Evolutionary conservation across 768 basidiomycete species (phyloP).

Genomic region (Rhodotorula graminis): DNA sequence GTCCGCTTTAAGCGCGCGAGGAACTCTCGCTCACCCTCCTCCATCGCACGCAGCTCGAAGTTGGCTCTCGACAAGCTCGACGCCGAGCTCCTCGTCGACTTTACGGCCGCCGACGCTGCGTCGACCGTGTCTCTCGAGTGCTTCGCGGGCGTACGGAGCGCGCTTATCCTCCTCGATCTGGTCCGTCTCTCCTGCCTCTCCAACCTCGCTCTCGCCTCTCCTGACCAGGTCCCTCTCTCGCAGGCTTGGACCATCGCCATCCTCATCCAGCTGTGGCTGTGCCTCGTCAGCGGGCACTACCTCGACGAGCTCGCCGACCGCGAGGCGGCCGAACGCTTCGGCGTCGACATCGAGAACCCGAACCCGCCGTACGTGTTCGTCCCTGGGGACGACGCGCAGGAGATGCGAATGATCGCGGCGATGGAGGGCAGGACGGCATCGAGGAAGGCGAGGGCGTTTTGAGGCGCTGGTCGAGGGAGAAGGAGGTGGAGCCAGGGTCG

Average conservation of each 20-base stretch:
- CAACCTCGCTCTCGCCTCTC: neutral
- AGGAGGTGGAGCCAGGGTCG: too few relatives aligned
- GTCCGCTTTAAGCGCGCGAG: rapidly evolving
- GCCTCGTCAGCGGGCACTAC: slow-evolving; percentile 17
- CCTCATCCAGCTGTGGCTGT: slow-evolving; percentile 20
- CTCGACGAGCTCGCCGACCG: slow-evolving; percentile 21
- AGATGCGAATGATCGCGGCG: neutral
- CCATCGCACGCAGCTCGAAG: neutral
- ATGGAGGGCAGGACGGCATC: neutral
- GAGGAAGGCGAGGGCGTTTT: neutral
- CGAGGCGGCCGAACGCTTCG: slow-evolving; percentile 2
- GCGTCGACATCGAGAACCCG: slow-evolving; percentile 21
- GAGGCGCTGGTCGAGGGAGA: too few relatives aligned
- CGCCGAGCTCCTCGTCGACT: neutral
- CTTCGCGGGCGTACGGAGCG: neutral
- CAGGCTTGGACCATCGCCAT: slow-evolving; percentile 19
- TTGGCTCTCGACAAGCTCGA: neutral
- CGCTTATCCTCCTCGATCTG: neutral
- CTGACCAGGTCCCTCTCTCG: too few relatives aligned
- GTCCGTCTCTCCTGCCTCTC: neutral
- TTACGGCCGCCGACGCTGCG: neutral
- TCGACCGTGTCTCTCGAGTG: neutral
- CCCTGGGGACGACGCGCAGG: neutral
- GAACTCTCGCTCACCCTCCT: neutral
- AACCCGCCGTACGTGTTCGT: slow-evolving; percentile 10